Conservation (phyloP, 345 rosid genomes). For the Luvunga scandens region DNA sequence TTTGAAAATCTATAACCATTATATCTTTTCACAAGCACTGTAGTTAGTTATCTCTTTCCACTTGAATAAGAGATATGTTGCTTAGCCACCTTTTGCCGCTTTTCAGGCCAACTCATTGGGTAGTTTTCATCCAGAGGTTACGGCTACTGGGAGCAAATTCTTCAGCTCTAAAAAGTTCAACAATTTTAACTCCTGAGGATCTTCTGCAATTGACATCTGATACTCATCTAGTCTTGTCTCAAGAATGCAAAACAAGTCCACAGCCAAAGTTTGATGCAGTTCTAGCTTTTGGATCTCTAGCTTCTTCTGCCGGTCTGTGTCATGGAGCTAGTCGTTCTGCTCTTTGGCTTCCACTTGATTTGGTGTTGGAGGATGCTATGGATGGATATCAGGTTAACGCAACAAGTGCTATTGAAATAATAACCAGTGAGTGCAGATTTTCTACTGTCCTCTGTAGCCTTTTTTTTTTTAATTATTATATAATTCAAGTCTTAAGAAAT, state of each 20-base stretch:
- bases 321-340: slow-evolving; percentile 70
- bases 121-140: slow-evolving; percentile 54
- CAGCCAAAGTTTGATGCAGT: slow-evolving; percentile 48
- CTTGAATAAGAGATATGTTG: slow-evolving; percentile 6
- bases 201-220: slow-evolving; percentile 62
- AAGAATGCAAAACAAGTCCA: slow-evolving; percentile 46
- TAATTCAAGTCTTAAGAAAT: not conserved
- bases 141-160: slow-evolving; percentile 58
- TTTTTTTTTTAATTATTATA: not conserved
- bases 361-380: slow-evolving; percentile 90
- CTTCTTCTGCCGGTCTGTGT: slow-evolving; percentile 58
- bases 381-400: slow-evolving; percentile 79
- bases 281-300: slow-evolving; percentile 59
- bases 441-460: not conserved
- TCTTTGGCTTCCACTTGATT: slow-evolving; percentile 96
- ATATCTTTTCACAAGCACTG: not conserved
- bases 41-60: not conserved
- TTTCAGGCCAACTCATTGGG: slow-evolving; percentile 70
- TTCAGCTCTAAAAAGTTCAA: slow-evolving; percentile 56
- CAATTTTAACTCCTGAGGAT: slow-evolving; percentile 33
- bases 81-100: slow-evolving; percentile 8
- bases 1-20: not conserved
- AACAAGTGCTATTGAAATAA: slow-evolving; percentile 73
- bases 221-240: slow-evolving; percentile 31
- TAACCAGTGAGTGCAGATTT: slow-evolving; percentile 51